Evolutionary conservation across 1,139 yeast species (phyloP).

Genomic region (Yamadazyma conglobata): DNA sequence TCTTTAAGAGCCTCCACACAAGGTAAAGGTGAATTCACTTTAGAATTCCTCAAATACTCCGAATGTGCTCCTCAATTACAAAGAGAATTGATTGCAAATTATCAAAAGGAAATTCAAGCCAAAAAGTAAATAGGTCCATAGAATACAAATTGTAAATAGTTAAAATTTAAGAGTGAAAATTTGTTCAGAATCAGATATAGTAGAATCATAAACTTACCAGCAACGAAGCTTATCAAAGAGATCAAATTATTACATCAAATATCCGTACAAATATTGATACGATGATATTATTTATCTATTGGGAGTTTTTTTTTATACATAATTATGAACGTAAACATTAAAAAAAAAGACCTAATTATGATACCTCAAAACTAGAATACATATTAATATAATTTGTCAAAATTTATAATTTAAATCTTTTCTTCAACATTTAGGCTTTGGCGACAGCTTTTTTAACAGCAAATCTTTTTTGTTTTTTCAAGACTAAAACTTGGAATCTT

Average conservation of each 20-base stretch:
- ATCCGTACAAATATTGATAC: constrained; percentile 5
- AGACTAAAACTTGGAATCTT: constrained; percentile 98
- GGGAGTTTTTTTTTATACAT: constrained; percentile 16
- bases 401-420: constrained; percentile 14
- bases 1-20: constrained; percentile 94
- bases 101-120: constrained; percentile 40
- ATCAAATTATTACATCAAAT: too few species aligned
- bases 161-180: too few species aligned
- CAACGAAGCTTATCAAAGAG: too few species aligned
- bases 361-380: constrained; percentile 36
- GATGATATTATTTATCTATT: constrained; percentile 19
- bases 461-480: constrained; percentile 95
- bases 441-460: constrained; percentile 84
- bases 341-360: constrained; percentile 28
- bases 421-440: constrained; percentile 61
- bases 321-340: constrained; percentile 30
- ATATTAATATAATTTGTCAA: constrained; percentile 20
- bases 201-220: too few species aligned
- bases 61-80: constrained; percentile 92
- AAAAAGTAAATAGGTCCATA: constrained; percentile 19
- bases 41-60: constrained; percentile 90
- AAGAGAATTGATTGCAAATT: constrained; percentile 83
- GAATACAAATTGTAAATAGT: constrained; percentile 5
- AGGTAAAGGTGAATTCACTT: constrained; percentile 97
- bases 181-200: too few species aligned